phyloP scores from a whole-genome alignment of 805 yeast genomes.

The Debaryomyces maramus region DNA sequence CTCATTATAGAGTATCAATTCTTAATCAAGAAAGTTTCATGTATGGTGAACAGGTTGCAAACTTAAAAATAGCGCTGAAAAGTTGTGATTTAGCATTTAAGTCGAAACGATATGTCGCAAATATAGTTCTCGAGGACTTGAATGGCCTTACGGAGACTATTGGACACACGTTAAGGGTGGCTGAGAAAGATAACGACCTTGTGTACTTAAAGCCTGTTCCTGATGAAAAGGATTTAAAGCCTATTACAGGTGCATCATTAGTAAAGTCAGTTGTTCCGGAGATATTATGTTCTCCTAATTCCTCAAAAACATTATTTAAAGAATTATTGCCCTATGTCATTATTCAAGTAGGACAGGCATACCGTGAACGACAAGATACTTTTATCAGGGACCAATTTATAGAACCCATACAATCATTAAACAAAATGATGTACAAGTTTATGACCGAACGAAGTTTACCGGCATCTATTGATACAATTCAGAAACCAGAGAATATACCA shows the following conservation, averaged over 20 bases:
- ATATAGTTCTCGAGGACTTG: conserved; percentile 51
- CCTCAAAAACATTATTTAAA: conserved; percentile 42
- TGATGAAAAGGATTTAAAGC: conserved; percentile 32
- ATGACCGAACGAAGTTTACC: conserved; percentile 56
- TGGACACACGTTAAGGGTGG: conserved; percentile 44
- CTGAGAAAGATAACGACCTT: conserved; percentile 80
- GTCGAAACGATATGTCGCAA: conserved; percentile 42
- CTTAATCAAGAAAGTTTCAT: conserved; percentile 47
- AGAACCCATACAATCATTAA: conserved; percentile 51
- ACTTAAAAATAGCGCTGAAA: conserved; percentile 45
- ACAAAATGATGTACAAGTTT: conserved; percentile 43
- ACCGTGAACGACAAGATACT: conserved; percentile 60
- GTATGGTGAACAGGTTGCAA: conserved; percentile 72
- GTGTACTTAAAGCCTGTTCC: conserved; percentile 74
- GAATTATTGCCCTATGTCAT: conserved; percentile 66
- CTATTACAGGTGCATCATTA: conserved; percentile 52
- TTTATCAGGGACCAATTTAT: conserved; percentile 47
- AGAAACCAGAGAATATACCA: conserved; percentile 60
- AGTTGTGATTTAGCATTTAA: conserved; percentile 39
- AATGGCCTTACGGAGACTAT: conserved; percentile 49
- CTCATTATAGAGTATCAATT: conserved; percentile 62
- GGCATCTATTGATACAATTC: conserved; percentile 59
- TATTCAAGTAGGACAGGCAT: conserved; percentile 66
- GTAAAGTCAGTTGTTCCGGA: conserved; percentile 43
- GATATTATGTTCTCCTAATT: conserved; percentile 25